Evolutionary conservation across 495 filamentous ascomycete genomes (phyloP), one percentile per base, ranked within the genome.

Genomic region (Lasiosphaeria hispida): DNA sequence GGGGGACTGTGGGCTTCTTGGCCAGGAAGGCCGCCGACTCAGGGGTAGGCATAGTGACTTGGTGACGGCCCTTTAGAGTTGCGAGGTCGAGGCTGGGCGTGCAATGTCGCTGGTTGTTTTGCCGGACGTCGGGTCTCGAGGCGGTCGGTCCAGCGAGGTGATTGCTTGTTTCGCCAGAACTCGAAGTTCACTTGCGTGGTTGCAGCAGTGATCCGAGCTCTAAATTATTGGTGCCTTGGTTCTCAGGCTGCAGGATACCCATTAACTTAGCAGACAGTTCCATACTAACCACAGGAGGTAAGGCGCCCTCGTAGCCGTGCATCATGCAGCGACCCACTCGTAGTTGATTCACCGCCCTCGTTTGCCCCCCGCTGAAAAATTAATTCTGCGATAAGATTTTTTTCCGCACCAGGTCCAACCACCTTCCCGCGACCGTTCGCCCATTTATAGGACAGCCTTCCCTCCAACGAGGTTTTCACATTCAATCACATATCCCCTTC

Each of bases 11-110:
- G 63, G 94, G 94, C 80, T 98, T 98, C 73, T 90, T 90, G 64
- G 91, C 90, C 69, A 94, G 85, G 84, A 97, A 98, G 65, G 84
- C 78, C 65, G 82, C 84, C 71, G 94, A 97, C 75, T 98, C 93
- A 69, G 95, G 90, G 44, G 91, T 96, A 36, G 94, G 94, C 79
- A 83, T 83, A n/a, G 45, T 70, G 62, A 10, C 14, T 13, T 40
- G 37, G 39, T 51, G 49, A 56, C 38, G 47, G 52, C 45, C 44
- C 55, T 42, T 34, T 11, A 33, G 34, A 39, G 18, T 9, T 49
- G 9, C 14, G 41, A 8, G 7, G 18, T 17, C 41, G 8, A 35
- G 23, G 38, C 10, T 48, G 33, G n/a, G 39, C 18, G 49, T 50
- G 50, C 40, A 53, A 41, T 50, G 17, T 41, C 37, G 43, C 17